Conservation (phyloP, 2,329 filamentous ascomycete species). For the Talaromyces sp. region DNA sequence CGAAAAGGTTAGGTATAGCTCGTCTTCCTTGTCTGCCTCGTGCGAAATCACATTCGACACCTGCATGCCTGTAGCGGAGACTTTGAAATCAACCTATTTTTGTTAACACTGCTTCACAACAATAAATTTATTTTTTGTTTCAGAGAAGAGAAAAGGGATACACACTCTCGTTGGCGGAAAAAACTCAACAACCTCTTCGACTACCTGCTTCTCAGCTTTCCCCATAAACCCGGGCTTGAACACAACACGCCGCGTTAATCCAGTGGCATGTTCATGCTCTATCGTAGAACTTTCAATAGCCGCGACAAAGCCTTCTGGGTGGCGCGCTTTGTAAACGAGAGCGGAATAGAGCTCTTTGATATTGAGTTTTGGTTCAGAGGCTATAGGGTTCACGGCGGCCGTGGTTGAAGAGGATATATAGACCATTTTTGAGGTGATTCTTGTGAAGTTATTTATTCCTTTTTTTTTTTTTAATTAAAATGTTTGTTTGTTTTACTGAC, state of each 20-base stretch:
- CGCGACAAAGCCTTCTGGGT: conserved; percentile 43
- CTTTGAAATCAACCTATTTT: conserved; percentile 39
- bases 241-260: conserved; percentile 32
- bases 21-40: conserved; percentile 26
- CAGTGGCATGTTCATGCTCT: conserved; percentile 36
- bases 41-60: conserved; percentile 44
- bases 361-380: conserved; percentile 29
- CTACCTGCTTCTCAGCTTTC: conserved; percentile 17
- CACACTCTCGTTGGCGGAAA: conserved; percentile 19
- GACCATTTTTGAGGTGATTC: not conserved
- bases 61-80: conserved; percentile 36
- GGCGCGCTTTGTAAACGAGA: conserved; percentile 43
- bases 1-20: conserved; percentile 43
- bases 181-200: conserved; percentile 35
- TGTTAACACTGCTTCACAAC: not conserved
- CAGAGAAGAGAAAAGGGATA: no score
- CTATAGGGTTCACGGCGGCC: conserved; percentile 5
- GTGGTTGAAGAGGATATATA: not conserved
- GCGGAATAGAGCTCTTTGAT: conserved; percentile 39
- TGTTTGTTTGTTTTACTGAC: no score
- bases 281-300: conserved; percentile 40
- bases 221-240: conserved; percentile 28
- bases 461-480: no score
- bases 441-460: no score
- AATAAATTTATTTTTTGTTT: no score